Percentiles rank a stretch among this genome's conserved stretches.
These are phyloP conservation scores for Monilinia polystroma DNA, from an alignment of 2,329 filamentous ascomycete genomes.

Conservation along the genomic window DNA sequence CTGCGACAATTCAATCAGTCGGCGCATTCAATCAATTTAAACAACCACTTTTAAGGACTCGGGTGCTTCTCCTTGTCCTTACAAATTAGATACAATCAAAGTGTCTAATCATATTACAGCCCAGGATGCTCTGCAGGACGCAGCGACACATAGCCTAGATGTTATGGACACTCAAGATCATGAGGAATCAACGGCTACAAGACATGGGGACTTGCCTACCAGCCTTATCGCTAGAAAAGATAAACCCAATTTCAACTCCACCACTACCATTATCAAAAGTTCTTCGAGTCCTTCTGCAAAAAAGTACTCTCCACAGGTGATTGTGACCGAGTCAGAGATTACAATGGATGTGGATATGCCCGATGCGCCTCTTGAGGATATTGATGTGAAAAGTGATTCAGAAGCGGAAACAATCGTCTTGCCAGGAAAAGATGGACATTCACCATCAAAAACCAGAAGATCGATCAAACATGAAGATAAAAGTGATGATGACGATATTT, in stretches of 20 bases:
- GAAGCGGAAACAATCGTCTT: slow-evolving; percentile 72
- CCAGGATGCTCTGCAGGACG: slow-evolving; percentile 39
- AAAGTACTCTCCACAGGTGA: slow-evolving; percentile 38
- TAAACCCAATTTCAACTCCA: slow-evolving; percentile 28
- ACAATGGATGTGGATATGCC: slow-evolving; percentile 31
- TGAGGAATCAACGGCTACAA: slow-evolving; percentile 32
- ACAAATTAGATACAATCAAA: slow-evolving; percentile 36
- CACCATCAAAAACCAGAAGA: slow-evolving; percentile 62
- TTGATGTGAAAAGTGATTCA: slow-evolving; percentile 57
- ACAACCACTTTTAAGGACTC: slow-evolving; percentile 21
- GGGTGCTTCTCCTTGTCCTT: slow-evolving; percentile 41
- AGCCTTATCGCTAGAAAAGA: slow-evolving; percentile 29
- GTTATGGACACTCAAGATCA: slow-evolving; percentile 39
- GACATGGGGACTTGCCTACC: slow-evolving; percentile 30
- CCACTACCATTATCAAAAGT: slow-evolving; percentile 29
- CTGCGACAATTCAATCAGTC: slow-evolving; percentile 23
- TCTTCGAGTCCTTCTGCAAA: slow-evolving; percentile 36
- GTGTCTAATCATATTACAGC: slow-evolving; percentile 38
- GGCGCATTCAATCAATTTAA: not conserved
- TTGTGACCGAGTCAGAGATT: slow-evolving; percentile 25
- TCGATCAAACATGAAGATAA: slow-evolving; percentile 62
- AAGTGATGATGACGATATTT: slow-evolving; percentile 53
- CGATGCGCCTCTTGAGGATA: slow-evolving; percentile 28
- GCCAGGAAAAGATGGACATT: slow-evolving; percentile 63
- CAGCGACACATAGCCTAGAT: slow-evolving; percentile 37